phyloP scores from a whole-genome alignment of 139 green algal species.

The Nannochloris sp. region DNA sequence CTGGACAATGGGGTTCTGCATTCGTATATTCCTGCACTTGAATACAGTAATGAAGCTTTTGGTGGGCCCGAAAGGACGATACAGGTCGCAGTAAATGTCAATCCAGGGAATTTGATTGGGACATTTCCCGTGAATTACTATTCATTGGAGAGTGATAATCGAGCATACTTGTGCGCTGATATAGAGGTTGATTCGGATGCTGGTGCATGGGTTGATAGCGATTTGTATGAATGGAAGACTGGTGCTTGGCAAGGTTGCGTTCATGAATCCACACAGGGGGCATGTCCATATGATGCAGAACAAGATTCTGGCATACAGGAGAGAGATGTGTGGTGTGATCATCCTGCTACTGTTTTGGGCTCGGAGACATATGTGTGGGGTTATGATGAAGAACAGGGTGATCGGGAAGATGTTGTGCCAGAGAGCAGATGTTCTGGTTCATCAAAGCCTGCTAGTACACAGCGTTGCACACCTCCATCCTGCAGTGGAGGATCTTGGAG shows the following conservation, averaged over 20 bases:
- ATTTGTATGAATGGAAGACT: constrained; percentile 3
- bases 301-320: background rate
- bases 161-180: background rate
- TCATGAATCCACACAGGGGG: background rate
- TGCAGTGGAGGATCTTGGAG: background rate
- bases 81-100: background rate
- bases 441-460: background rate
- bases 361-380: background rate
- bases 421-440: background rate
- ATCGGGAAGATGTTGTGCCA: background rate
- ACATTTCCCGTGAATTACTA: constrained; percentile 1
- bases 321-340: background rate
- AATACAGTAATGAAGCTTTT: background rate
- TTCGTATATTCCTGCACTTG: background rate
- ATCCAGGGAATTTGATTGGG: background rate
- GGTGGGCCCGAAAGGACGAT: background rate
- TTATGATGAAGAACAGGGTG: background rate
- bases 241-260: background rate
- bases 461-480: background rate
- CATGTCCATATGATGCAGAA: background rate
- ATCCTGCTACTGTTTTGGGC: background rate
- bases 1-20: background rate
- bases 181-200: background rate
- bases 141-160: background rate
- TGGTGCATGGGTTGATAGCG: background rate